Evolutionary conservation across 768 basidiomycete genomes (phyloP), one percentile per base, ranked within the genome.

Genomic region (Mycena leptocephala): DNA sequence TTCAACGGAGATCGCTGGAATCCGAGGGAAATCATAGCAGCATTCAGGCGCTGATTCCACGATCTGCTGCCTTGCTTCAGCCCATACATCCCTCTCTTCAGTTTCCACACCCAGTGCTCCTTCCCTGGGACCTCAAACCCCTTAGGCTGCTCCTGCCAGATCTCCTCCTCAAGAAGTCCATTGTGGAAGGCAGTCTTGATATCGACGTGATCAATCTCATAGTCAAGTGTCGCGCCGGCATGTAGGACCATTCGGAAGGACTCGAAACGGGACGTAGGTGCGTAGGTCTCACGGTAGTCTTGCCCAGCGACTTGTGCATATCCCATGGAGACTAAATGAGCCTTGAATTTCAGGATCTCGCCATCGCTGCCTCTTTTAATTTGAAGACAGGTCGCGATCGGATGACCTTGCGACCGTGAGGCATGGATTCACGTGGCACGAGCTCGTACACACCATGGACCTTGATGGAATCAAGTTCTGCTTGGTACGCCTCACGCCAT

Each of bases 11-110:
- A 72, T 16, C 59, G 18, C 22, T 78, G 39, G 5, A 87, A 56
- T 43, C 83, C 61, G 30, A 66, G 43, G 20, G 32, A 16, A 10
- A 66, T 53, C 64, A 66, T 66, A 0, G 64, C 64, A 32, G 30
- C 46, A 33, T 66, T 66, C 11, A 66, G 64, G 4, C 79, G 30
- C 4, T 8, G 33, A 59, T 86, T 81, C 84, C 83, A 69, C 11
- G 55, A 69, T 41, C 37, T 4, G 68, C 68, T 69, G 1, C 68
- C 68, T 24, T 69, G 68, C 22, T 69, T 69, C 24, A 69, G 28
- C 0, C 68, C 68, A 30, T 69, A 69, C 68, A 69, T 69, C 13
- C 68, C 68, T 14, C 68, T 2, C 68, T 69, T 69, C 26, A 69
- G 39, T 28, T 69, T 69, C 68, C 68, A 69, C 28, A 58, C 66